Evolutionary conservation across 352 stramenopile genomes (phyloP), one percentile per base, ranked within the genome.

Genomic region (Elongisporangium prolatum): DNA sequence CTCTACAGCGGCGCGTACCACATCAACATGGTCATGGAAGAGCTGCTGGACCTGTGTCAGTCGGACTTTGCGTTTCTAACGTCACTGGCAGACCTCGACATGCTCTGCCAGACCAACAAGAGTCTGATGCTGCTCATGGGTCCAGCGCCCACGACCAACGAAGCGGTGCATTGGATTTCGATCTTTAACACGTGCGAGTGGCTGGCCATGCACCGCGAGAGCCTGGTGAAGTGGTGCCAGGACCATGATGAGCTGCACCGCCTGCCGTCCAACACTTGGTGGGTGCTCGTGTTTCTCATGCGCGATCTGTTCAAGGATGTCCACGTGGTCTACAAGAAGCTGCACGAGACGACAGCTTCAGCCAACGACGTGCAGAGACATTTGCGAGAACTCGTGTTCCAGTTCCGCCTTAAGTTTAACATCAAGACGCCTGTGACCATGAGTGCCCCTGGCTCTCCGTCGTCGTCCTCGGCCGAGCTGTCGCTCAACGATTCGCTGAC

Each of bases 351-450:
- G 18, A 48, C 60, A 18, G 50, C 28, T 2, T 74, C 60, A 3
- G 74, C 80, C 38, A 59, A 64, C 10, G 74, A 81, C 48, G 64
- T 77, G 51, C 74, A 84, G 49, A 69, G 72, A 21, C 63, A 84
- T 25, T 17, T 84, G 21, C 64, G 74, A 2, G 74, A 80, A 28
- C 60, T 84, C 13, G 61, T 81, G 18, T 75, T 80, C 52, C 74
- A 84, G 52, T 52, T 81, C 13, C 70, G 65, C 3, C 61, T 84
- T 47, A 84, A 84, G 56, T 84, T 81, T 38, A 84, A 77, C 37
- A 69, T 81, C 50, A 80, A 80, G 56, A 34, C 18, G 34, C 55
- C 4, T 21, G 59, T n/a, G 48, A 8, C 54, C 25, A 21, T 34
- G 21, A 50, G 48, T 9, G 37, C 16, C 5, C 48, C 50, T 21